Percentiles rank a stretch among this genome's conserved stretches.
These are phyloP conservation scores for Zoysia matrella DNA, from an alignment of 202 grass and related monocot species.

Conservation along the genomic window DNA sequence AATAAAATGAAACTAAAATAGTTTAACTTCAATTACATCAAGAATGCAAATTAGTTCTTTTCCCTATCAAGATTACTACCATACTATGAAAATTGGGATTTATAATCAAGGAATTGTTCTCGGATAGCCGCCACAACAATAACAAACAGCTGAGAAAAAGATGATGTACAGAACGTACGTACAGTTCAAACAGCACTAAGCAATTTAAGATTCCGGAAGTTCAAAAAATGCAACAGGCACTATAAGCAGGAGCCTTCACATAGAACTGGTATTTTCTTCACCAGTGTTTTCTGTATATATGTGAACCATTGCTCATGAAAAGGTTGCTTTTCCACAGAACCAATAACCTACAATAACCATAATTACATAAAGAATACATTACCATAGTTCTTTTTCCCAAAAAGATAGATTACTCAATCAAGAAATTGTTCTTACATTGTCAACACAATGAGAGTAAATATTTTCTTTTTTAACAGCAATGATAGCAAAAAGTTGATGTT, in stretches of 20 bases:
- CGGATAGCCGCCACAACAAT: too few relatives aligned
- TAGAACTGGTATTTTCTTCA: not conserved
- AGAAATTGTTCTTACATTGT: not conserved
- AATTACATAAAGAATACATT: conserved; percentile 8
- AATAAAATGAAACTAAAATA: not conserved
- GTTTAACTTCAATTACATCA: conserved; percentile 1
- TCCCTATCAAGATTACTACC: too few relatives aligned
- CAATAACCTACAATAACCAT: not conserved
- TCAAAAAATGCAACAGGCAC: not conserved
- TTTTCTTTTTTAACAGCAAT: not conserved
- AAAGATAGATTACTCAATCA: not conserved
- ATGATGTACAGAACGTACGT: not conserved
- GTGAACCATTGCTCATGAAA: not conserved
- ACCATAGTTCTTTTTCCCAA: not conserved
- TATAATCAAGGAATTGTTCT: too few relatives aligned
- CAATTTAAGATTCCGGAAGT: conserved; percentile 9
- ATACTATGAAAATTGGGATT: too few relatives aligned
- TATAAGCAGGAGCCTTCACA: not conserved
- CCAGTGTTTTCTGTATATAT: not conserved
- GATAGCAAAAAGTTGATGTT: not conserved
- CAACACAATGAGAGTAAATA: too few relatives aligned
- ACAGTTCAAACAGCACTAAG: not conserved
- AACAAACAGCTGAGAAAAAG: not conserved
- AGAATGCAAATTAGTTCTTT: not conserved
- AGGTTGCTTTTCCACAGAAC: not conserved